Base-by-base conservation (phyloP, 2,329 filamentous ascomycete species). In the Penicillium glabrum region DNA sequence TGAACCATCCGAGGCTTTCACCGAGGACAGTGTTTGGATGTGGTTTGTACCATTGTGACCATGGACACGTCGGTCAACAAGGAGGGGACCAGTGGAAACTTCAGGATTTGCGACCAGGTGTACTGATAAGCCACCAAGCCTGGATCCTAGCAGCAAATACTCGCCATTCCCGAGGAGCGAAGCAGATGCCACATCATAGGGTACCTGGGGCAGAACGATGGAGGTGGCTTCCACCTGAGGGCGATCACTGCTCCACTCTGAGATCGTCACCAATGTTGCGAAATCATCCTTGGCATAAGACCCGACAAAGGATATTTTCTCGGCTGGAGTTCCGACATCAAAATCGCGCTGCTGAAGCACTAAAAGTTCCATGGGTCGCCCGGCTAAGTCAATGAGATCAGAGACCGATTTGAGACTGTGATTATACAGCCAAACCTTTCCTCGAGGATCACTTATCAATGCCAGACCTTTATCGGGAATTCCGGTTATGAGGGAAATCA, bases 1-100 rank as follows among this genome's bases (percentile, higher is more conserved):
- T 13, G 59, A 58, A 53, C n/a, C 61, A 16, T 60, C 37, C 8
- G 53, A 29, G 46, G 13, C 58, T 29, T n/a, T 53, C 56, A 19
- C 23, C 29, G 58, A 53, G 58, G 31, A 65, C 50, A 53, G 65
- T 62, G 56, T 52, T 21, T 59, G 60, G 31, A 96, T 83, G 37
- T 82, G 81, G 3, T 89, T 93, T 44, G 96, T 84, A 8, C 89
- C 83, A 66, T 96, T 82, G 44, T 75, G 74, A 8, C 76, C 77
- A 63, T 87, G 84, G 27, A 75, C 57, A 31, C 72, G 65, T 31
- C 63, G 63, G 11, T 66, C 55, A n/a, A 64, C 56, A 23, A 67
- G 49, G 5, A 71, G 51, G 27, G 68, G 64, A 24, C 68, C 57
- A 13, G 68, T 58, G 11, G 61, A 47, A 23, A 61, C 43, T 8